Base-by-base conservation (phyloP, 768 basidiomycete genomes). In the Lactarius deliciosus region DNA sequence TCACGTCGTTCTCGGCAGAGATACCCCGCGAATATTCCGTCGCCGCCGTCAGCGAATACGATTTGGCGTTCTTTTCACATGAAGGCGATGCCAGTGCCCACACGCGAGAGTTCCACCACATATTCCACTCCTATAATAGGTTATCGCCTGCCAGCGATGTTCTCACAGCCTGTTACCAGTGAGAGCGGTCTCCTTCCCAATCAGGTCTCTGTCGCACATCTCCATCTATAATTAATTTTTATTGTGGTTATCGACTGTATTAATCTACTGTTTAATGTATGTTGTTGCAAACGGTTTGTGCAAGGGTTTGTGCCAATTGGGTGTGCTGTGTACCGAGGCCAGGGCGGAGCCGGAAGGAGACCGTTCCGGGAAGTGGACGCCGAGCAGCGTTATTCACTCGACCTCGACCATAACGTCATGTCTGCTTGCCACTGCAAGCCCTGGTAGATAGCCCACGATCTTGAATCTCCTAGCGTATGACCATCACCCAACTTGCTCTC, bases 401-500 rank as follows among this genome's bases (percentile, higher is more conserved):
- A n/a, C 45, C 50, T 53, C 60, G 22, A n/a, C 45, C 20, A 11
- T 57, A 50, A 28, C 36, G 10, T 32, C 56, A 66, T 66, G 61
- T 13, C 47, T 5, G 3, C 38, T 53, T 43, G 45, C n/a, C 22
- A 22, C 45, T 32, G 4, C 34, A 28, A n/a, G 6, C 61, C 20
- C 50, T 30, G 13, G 6, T 65, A 61, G 59, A 61, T 36, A 58
- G 9, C 36, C 22, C 10, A 62, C 45, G 20, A 66, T 2, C 25
- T 20, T 22, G 6, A 5, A 25, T 30, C 10, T 20, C 40, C 11
- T 57, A 28, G 36, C 36, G 18, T 58, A 67, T 64, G 66, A 54
- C 13, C 58, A 2, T 15, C 34, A 5, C 25, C n/a, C 54, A 45
- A 4, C 20, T 10, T 18, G 8, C 32, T 15, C 38, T 58, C 5